Percentiles rank a stretch among this genome's conserved stretches.
phyloP scores from a whole-genome alignment of 108 stramenopile genomes.

The Skeletonema grethae region DNA sequence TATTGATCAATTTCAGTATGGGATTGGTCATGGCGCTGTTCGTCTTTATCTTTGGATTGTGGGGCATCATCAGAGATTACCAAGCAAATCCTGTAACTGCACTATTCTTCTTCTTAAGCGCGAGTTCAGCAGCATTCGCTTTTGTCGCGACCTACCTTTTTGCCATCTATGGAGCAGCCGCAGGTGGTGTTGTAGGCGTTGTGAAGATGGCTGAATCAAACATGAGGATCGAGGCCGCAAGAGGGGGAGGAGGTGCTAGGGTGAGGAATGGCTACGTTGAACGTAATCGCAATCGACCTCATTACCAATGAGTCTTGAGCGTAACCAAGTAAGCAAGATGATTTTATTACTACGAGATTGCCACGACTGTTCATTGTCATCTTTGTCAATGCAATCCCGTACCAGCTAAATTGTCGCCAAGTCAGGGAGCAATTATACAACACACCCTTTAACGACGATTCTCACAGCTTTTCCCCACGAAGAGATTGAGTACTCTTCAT shows the following conservation, averaged over 20 bases:
- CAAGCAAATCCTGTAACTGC: constrained; percentile 81
- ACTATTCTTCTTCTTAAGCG: constrained; percentile 74
- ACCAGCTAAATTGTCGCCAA: too few species aligned
- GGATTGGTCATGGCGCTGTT: constrained; percentile 83
- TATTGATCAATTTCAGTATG: constrained; percentile 85
- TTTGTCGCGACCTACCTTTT: constrained; percentile 81
- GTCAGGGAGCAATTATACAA: too few species aligned
- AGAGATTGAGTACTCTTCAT: too few species aligned
- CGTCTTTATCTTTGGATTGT: constrained; percentile 81
- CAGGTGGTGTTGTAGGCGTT: constrained; percentile 79
- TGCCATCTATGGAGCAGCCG: constrained; percentile 81
- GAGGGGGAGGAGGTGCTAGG: constrained; percentile 13
- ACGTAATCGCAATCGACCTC: constrained; percentile 37
- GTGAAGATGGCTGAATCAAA: constrained; percentile 84
- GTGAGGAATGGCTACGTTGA: constrained; percentile 7
- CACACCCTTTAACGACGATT: too few species aligned
- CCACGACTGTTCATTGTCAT: too few species aligned
- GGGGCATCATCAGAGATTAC: constrained; percentile 85
- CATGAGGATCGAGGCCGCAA: constrained; percentile 43
- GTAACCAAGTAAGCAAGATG: too few species aligned
- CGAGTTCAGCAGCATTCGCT: constrained; percentile 79
- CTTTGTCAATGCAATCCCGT: too few species aligned
- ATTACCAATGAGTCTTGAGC: constrained; percentile 53
- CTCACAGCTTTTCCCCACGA: too few species aligned
- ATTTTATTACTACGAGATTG: too few species aligned